These are phyloP conservation scores for Triticum dicoccoides DNA, from an alignment of 176 grass and related monocot genomes.

Conservation along the genomic window DNA sequence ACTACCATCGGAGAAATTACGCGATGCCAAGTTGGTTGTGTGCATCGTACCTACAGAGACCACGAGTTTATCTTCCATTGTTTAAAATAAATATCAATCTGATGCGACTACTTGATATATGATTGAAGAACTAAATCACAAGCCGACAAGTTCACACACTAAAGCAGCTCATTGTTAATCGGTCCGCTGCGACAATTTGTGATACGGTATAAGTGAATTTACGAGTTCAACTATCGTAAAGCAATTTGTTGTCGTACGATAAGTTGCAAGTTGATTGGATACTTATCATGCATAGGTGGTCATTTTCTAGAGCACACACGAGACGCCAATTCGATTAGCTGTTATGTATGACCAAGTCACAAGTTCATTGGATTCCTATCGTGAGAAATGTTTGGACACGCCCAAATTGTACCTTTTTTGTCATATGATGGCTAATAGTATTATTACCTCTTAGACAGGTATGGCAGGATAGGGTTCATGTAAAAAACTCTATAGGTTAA, in stretches of 20 bases:
- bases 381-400: background rate
- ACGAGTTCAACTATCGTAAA: background rate
- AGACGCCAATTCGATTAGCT: background rate
- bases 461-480: background rate
- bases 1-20: constrained; percentile 1
- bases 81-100: background rate
- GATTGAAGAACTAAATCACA: background rate
- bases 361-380: background rate
- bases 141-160: background rate
- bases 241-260: background rate
- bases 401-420: background rate
- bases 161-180: background rate
- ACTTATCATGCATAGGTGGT: background rate
- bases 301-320: background rate
- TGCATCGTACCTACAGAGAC: background rate
- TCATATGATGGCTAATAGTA: background rate
- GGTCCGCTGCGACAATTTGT: background rate
- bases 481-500: too few relatives aligned
- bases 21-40: background rate
- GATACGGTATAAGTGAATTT: background rate
- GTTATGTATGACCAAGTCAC: background rate
- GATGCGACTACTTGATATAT: background rate
- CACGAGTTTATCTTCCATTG: background rate
- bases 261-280: background rate
- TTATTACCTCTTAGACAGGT: background rate